phyloP scores from a whole-genome alignment of 169 alveolate genomes.

The Eimeria acervulina region DNA sequence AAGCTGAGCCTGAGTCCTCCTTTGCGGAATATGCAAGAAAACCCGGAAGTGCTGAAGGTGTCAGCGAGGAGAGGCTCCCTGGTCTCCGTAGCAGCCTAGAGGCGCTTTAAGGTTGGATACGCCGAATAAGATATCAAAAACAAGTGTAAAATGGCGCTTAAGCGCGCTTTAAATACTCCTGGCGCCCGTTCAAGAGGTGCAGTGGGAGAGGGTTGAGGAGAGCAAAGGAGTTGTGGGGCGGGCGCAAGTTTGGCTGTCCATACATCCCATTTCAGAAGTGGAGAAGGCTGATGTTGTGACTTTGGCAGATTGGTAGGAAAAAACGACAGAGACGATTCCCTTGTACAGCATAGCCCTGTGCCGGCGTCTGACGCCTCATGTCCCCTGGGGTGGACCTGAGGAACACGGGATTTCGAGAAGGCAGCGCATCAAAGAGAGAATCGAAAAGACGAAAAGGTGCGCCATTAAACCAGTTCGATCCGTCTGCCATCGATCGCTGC shows the following conservation, averaged over 20 bases:
- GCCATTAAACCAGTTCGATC: slow-evolving; percentile 17
- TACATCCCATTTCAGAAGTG: slow-evolving; percentile 41
- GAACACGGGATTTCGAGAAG: not conserved
- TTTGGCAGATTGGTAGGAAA: not conserved
- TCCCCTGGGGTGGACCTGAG: not conserved
- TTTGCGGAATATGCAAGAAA: not conserved
- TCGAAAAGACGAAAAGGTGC: slow-evolving; percentile 37
- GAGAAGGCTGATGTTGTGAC: not conserved
- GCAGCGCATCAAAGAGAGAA: not conserved
- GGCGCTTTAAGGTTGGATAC: not conserved
- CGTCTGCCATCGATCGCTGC: slow-evolving; percentile 6
- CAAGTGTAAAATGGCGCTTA: not conserved
- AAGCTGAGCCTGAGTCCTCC: not conserved
- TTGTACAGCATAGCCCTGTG: not conserved
- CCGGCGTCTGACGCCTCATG: not conserved
- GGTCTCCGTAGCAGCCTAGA: not conserved
- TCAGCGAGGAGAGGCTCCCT: not conserved
- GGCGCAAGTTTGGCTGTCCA: not conserved
- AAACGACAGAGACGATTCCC: slow-evolving; percentile 1
- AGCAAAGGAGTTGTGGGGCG: slow-evolving; percentile 23
- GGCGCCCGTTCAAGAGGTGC: slow-evolving; percentile 3
- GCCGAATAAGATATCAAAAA: not conserved
- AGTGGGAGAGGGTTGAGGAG: not conserved
- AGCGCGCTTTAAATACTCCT: not conserved
- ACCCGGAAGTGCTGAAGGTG: not conserved